Percentiles rank a stretch among this genome's conserved stretches.
phyloP scores from a whole-genome alignment of 2,329 filamentous ascomycete species.

The Cladophialophora psammophila region DNA sequence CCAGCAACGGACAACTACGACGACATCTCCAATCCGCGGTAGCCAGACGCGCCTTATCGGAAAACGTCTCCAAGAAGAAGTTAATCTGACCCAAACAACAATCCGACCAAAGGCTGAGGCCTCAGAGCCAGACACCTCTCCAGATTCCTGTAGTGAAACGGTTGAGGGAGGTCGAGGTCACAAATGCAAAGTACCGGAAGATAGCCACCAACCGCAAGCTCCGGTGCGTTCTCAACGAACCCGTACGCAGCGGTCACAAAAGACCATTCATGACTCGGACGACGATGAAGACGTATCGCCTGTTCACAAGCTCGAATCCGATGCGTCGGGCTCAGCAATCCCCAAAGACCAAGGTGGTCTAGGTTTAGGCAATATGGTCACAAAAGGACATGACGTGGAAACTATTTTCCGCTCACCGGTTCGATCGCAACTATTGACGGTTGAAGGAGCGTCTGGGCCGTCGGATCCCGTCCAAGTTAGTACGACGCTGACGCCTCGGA shows the following conservation, averaged over 20 bases:
- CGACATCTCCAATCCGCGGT: slow-evolving; percentile 7
- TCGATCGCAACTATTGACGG: neutral
- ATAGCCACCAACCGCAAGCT: neutral
- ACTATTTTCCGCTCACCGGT: neutral
- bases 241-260: slow-evolving; percentile 1
- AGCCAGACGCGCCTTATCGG: slow-evolving; percentile 13
- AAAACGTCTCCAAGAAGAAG: neutral
- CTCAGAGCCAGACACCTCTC: neutral
- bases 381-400: neutral
- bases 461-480: neutral
- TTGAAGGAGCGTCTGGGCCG: slow-evolving; percentile 14
- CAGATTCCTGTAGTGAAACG: slow-evolving; percentile 7
- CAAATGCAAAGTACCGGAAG: neutral
- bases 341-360: neutral
- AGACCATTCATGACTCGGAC: slow-evolving; percentile 33
- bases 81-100: slow-evolving; percentile 12
- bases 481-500: neutral
- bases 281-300: slow-evolving; percentile 21
- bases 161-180: neutral
- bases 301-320: slow-evolving; percentile 6
- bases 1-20: slow-evolving; percentile 6
- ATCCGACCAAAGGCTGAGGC: neutral
- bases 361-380: neutral
- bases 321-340: neutral
- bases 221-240: slow-evolving; percentile 2